Percentiles rank a stretch among this genome's conserved stretches.
phyloP scores from a whole-genome alignment of 495 filamentous ascomycete genomes.

The Aspergillus homomorphus region DNA sequence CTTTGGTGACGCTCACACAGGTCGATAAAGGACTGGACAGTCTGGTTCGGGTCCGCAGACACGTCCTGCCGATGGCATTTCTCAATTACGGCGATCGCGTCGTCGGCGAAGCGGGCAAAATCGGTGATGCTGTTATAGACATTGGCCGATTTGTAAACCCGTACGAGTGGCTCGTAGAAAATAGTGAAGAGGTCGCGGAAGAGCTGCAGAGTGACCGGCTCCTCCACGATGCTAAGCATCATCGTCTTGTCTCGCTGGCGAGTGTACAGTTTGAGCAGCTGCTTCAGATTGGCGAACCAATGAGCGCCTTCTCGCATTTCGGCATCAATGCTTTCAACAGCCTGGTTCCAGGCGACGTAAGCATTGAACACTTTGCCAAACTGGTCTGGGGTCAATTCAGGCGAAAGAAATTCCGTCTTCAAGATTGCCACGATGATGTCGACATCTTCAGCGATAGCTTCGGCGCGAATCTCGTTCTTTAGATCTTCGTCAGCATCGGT shows the following conservation, averaged over 20 bases:
- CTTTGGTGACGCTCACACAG: slow-evolving; percentile 91
- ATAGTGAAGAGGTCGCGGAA: slow-evolving; percentile 97
- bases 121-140: slow-evolving; percentile 96
- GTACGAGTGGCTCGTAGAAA: slow-evolving; percentile 94
- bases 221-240: slow-evolving; percentile 95
- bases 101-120: slow-evolving; percentile 88
- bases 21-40: slow-evolving; percentile 98
- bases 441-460: slow-evolving; percentile 65
- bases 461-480: slow-evolving; percentile 69
- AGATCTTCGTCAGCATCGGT: slow-evolving; percentile 66
- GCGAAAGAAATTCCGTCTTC: slow-evolving; percentile 66
- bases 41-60: slow-evolving; percentile 93
- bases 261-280: slow-evolving; percentile 87
- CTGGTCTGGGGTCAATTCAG: slow-evolving; percentile 67
- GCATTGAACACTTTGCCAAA: slow-evolving; percentile 84
- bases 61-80: slow-evolving; percentile 88
- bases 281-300: slow-evolving; percentile 91
- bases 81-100: slow-evolving; percentile 85
- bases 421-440: slow-evolving; percentile 85
- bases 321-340: slow-evolving; percentile 85
- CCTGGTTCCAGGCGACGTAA: slow-evolving; percentile 94
- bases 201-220: slow-evolving; percentile 86
- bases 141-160: slow-evolving; percentile 98
- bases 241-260: slow-evolving; percentile 92
- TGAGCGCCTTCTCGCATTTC: slow-evolving; percentile 85